Percentiles rank a stretch among this genome's conserved stretches.
phyloP scores from a whole-genome alignment of 2,329 filamentous ascomycete genomes.

The Dactylellina leptospora region DNA sequence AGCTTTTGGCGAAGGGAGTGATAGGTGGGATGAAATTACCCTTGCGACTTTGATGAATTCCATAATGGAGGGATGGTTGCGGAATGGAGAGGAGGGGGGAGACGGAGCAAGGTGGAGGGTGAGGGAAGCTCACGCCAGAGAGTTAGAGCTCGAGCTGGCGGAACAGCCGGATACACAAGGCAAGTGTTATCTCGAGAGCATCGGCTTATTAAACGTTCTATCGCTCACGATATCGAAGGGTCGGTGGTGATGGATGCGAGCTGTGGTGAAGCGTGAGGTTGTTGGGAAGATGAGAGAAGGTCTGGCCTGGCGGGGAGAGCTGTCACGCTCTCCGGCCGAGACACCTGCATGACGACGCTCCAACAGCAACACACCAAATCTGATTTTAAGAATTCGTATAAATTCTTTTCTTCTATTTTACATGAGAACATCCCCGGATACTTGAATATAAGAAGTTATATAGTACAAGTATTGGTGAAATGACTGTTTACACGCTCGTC shows the following conservation, averaged over 20 bases:
- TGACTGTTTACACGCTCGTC: conserved; percentile 42
- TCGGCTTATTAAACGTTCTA: neutral
- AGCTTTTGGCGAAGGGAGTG: neutral
- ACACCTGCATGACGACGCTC: conserved; percentile 45
- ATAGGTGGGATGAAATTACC: conserved; percentile 34
- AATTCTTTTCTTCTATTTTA: conserved; percentile 3
- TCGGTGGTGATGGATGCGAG: neutral
- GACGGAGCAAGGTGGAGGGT: neutral
- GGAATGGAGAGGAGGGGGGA: neutral
- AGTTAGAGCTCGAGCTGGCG: conserved; percentile 28
- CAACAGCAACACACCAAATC: conserved; percentile 13
- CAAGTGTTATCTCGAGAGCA: conserved; percentile 29
- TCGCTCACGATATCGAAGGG: neutral
- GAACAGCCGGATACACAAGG: conserved; percentile 33
- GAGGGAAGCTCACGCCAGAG: conserved; percentile 19
- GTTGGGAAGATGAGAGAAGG: neutral
- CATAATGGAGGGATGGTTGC: conserved; percentile 45
- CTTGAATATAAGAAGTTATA: too few species aligned
- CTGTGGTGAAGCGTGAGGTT: neutral
- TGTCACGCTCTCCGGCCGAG: conserved; percentile 12
- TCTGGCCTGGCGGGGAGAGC: conserved; percentile 7
- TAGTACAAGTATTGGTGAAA: too few species aligned
- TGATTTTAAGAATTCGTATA: neutral
- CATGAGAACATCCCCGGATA: too few species aligned
- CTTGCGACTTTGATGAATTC: conserved; percentile 57